phyloP scores from a whole-genome alignment of 1,139 yeast species.

The Candida dubliniensis region DNA sequence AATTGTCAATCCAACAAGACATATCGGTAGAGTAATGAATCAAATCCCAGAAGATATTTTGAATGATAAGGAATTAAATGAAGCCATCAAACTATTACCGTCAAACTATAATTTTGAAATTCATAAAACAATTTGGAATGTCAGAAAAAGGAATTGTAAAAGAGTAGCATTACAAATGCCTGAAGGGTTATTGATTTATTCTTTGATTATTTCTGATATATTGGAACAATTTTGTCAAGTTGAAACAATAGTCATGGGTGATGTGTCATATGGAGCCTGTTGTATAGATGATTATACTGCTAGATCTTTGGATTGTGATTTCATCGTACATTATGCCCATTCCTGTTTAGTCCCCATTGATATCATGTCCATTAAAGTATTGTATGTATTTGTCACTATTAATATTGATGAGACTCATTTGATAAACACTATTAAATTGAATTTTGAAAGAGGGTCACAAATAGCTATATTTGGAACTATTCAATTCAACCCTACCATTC shows the following conservation, averaged over 20 bases:
- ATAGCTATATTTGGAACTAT: slow-evolving; percentile 90
- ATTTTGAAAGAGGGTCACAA: slow-evolving; percentile 62
- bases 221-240: slow-evolving; percentile 86
- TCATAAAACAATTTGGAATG: slow-evolving; percentile 94
- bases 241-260: slow-evolving; percentile 96
- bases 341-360: slow-evolving; percentile 96
- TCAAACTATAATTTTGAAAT: slow-evolving; percentile 92
- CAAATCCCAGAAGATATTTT: slow-evolving; percentile 91
- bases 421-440: slow-evolving; percentile 68
- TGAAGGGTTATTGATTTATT: slow-evolving; percentile 86
- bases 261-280: slow-evolving; percentile 97
- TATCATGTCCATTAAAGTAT: slow-evolving; percentile 81
- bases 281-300: slow-evolving; percentile 98
- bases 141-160: slow-evolving; percentile 68
- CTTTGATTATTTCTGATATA: slow-evolving; percentile 85
- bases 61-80: slow-evolving; percentile 74
- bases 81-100: slow-evolving; percentile 79
- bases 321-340: slow-evolving; percentile 95
- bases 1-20: slow-evolving; percentile 18
- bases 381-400: slow-evolving; percentile 94
- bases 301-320: slow-evolving; percentile 86
- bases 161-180: slow-evolving; percentile 95
- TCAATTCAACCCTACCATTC: slow-evolving; percentile 94
- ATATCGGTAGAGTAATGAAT: slow-evolving; percentile 63
- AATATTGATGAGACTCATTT: slow-evolving; percentile 83